Evolutionary conservation across 306 rosid species (phyloP).

Genomic region (Vigna mungo): DNA sequence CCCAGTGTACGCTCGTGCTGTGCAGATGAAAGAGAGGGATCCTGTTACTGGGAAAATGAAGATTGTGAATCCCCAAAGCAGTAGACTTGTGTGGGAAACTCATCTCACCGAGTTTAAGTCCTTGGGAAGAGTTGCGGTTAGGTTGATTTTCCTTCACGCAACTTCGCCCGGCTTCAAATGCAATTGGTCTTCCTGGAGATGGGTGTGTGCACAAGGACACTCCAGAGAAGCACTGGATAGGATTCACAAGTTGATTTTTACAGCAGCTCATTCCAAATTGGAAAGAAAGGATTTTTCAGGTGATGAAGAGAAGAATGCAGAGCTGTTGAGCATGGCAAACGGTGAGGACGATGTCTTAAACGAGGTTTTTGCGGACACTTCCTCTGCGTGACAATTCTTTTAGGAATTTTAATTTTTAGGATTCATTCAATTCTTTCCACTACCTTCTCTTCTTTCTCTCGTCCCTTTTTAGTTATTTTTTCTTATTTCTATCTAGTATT

Average conservation of each 20-base stretch:
- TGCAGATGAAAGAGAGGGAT: slow-evolving; percentile 71
- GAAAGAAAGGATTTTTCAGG: slow-evolving; percentile 62
- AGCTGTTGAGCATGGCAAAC: slow-evolving; percentile 53
- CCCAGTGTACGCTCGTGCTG: slow-evolving; percentile 67
- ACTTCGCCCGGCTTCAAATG: slow-evolving; percentile 67
- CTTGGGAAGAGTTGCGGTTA: slow-evolving; percentile 67
- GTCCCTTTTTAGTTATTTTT: too few species aligned
- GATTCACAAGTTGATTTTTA: slow-evolving; percentile 61
- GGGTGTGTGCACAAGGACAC: slow-evolving; percentile 57
- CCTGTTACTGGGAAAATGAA: slow-evolving; percentile 64
- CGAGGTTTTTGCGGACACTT: slow-evolving; percentile 65
- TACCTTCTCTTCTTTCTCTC: too few species aligned
- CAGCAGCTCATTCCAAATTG: slow-evolving; percentile 72
- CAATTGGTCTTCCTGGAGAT: slow-evolving; percentile 62
- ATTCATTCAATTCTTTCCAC: background rate
- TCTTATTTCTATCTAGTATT: too few species aligned
- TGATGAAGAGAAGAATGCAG: slow-evolving; percentile 59
- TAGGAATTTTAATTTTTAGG: background rate
- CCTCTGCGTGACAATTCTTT: slow-evolving; percentile 50
- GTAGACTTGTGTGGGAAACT: slow-evolving; percentile 76
- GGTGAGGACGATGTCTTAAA: slow-evolving; percentile 66
- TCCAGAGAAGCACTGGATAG: slow-evolving; percentile 55
- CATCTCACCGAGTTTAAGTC: slow-evolving; percentile 66
- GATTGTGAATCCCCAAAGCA: slow-evolving; percentile 65
- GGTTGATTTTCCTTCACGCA: slow-evolving; percentile 74